phyloP scores from a whole-genome alignment of 306 rosid genomes.

The Fagus crenata region DNA sequence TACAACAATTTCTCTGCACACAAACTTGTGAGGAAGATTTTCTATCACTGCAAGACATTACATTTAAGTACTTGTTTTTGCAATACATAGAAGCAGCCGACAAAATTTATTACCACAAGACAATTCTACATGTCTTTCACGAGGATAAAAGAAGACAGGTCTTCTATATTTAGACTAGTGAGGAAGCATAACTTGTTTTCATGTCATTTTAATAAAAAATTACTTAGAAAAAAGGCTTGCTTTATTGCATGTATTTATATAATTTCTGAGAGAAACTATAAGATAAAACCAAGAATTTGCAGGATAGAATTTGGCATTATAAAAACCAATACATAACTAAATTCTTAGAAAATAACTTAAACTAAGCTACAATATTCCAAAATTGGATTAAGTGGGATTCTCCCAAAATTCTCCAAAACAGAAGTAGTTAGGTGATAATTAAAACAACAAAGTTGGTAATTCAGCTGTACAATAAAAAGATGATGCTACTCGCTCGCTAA shows the following conservation, averaged over 20 bases:
- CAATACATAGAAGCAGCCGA: not conserved
- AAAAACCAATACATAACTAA: constrained; percentile 16
- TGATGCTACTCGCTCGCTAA: constrained; percentile 29
- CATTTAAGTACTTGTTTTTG: not conserved
- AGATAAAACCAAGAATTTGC: not conserved
- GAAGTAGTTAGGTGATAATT: not conserved
- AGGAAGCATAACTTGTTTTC: too few species aligned
- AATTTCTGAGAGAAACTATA: not conserved
- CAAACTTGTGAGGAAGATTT: not conserved
- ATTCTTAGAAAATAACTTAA: constrained; percentile 18
- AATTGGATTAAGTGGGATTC: constrained; percentile 41
- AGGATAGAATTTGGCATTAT: constrained; percentile 22
- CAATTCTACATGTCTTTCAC: too few species aligned
- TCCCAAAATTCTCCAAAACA: constrained; percentile 32
- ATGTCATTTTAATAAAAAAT: too few species aligned
- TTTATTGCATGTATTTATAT: not conserved
- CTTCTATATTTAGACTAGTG: too few species aligned
- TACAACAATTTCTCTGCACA: not conserved
- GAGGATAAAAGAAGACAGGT: too few species aligned
- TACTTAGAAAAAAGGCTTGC: not conserved
- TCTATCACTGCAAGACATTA: not conserved
- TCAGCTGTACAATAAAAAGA: constrained; percentile 46
- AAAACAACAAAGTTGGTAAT: constrained; percentile 26
- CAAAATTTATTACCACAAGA: too few species aligned
- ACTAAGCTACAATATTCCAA: constrained; percentile 38